Evolutionary conservation across 345 rosid species (phyloP).

Genomic region (Sisymbrium irio): DNA sequence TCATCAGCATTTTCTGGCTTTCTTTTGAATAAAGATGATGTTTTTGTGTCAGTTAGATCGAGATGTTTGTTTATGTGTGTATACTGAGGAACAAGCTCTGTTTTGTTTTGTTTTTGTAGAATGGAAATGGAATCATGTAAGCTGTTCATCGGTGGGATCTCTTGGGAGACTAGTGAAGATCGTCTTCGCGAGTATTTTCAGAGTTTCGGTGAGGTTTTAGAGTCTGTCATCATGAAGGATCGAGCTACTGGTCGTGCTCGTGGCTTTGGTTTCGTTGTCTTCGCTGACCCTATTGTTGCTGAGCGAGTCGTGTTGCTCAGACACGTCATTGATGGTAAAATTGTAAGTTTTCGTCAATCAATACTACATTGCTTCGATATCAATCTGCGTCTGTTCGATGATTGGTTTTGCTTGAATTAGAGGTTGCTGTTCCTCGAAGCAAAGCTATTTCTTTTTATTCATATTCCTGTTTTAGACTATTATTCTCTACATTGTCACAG

Average conservation of each 20-base stretch:
- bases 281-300: slow-evolving; percentile 74
- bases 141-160: slow-evolving; percentile 91
- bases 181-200: slow-evolving; percentile 81
- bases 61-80: neutral
- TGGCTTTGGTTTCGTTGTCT: slow-evolving; percentile 90
- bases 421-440: slow-evolving; percentile 30
- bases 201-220: slow-evolving; percentile 72
- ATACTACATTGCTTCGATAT: slow-evolving; percentile 11
- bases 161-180: slow-evolving; percentile 93
- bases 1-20: neutral
- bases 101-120: slow-evolving; percentile 34
- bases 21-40: neutral
- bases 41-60: slow-evolving; percentile 21
- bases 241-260: slow-evolving; percentile 94
- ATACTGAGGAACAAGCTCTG: neutral
- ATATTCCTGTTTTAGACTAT: slow-evolving; percentile 17
- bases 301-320: slow-evolving; percentile 74
- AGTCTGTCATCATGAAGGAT: slow-evolving; percentile 93
- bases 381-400: neutral
- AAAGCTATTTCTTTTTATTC: slow-evolving; percentile 19
- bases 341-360: slow-evolving; percentile 45
- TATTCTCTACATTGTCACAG: neutral
- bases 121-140: slow-evolving; percentile 88
- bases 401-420: slow-evolving; percentile 9
- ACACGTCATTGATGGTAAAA: slow-evolving; percentile 80